phyloP scores from a whole-genome alignment of 371 early-diverging fungal genomes.

The Lichtheimia ornata region DNA sequence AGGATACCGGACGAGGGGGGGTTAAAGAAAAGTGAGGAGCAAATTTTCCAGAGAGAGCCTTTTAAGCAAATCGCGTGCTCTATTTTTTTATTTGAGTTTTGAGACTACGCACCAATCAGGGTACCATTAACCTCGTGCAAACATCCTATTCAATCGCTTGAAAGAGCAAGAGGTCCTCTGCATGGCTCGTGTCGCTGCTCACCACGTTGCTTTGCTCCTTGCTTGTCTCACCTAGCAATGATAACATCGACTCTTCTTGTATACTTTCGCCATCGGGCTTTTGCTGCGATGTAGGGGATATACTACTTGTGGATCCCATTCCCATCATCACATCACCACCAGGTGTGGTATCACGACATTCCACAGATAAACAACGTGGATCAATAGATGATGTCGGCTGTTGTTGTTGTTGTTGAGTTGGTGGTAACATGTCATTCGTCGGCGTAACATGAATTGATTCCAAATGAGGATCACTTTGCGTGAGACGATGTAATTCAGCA shows the following conservation, averaged over 20 bases:
- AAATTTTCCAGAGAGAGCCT: neutral
- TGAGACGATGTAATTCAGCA: conserved; percentile 33
- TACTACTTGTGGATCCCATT: neutral
- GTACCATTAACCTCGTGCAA: neutral
- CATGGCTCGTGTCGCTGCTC: conserved; percentile 1
- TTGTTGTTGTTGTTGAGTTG: conserved; percentile 2
- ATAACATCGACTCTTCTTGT: conserved; percentile 10
- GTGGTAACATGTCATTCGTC: conserved; percentile 24
- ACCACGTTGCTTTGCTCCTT: neutral
- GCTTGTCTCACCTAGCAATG: conserved; percentile 3
- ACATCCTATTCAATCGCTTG: conserved; percentile 6
- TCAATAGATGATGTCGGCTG: conserved; percentile 8
- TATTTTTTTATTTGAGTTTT: conserved; percentile 1
- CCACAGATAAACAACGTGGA: conserved; percentile 11
- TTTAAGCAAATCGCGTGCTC: conserved; percentile 5
- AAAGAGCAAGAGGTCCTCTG: conserved; percentile 20
- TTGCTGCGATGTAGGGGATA: too few species aligned
- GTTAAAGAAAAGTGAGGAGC: conserved; percentile 4
- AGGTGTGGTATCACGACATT: conserved; percentile 7
- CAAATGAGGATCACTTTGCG: conserved; percentile 13
- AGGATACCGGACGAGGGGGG: conserved; percentile 27
- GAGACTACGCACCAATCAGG: conserved; percentile 5
- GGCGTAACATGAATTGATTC: conserved; percentile 24
- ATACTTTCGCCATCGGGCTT: neutral
- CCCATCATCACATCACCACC: conserved; percentile 12